Conservation (phyloP, 768 basidiomycete genomes). For the Fomitopsis pulvina region DNA sequence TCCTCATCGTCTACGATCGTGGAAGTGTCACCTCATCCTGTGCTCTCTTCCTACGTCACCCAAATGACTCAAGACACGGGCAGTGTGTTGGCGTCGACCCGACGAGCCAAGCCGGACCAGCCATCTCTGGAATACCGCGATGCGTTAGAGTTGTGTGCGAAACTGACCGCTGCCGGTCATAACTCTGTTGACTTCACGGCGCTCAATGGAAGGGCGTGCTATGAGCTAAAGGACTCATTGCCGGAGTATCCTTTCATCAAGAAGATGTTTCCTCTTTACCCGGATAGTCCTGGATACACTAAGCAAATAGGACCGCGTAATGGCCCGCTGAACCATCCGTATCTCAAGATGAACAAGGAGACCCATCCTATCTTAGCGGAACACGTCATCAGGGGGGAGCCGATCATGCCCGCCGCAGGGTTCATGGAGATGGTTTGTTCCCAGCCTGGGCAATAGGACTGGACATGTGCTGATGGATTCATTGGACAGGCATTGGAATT, state of each 20-base stretch:
- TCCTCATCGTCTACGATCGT: slow-evolving; percentile 21
- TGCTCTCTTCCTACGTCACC: slow-evolving; percentile 28
- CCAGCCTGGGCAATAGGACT: background rate
- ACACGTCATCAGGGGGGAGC: slow-evolving; percentile 38
- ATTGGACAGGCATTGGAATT: slow-evolving; percentile 30
- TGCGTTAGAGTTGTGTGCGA: slow-evolving; percentile 24
- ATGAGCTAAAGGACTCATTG: background rate
- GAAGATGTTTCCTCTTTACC: slow-evolving; percentile 18
- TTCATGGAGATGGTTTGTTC: slow-evolving; percentile 32
- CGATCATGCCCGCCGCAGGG: slow-evolving; percentile 42
- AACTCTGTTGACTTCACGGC: slow-evolving; percentile 27
- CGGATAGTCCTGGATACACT: slow-evolving; percentile 7
- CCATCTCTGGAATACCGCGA: slow-evolving; percentile 18
- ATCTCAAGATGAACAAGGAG: slow-evolving; percentile 29
- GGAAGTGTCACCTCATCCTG: slow-evolving; percentile 36
- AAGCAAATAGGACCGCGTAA: slow-evolving; percentile 20
- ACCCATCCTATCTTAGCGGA: slow-evolving; percentile 36
- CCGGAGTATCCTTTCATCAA: slow-evolving; percentile 26
- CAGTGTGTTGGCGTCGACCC: slow-evolving; percentile 22
- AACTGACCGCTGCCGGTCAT: slow-evolving; percentile 22
- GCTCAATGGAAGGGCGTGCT: slow-evolving; percentile 18
- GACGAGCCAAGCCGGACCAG: slow-evolving; percentile 19
- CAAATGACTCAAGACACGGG: slow-evolving; percentile 12
- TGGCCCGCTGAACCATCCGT: slow-evolving; percentile 31
- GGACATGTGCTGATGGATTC: background rate